Evolutionary conservation across 2,329 filamentous ascomycete species (phyloP), one percentile per base, ranked within the genome.

Genomic region (Verticillium longisporum): DNA sequence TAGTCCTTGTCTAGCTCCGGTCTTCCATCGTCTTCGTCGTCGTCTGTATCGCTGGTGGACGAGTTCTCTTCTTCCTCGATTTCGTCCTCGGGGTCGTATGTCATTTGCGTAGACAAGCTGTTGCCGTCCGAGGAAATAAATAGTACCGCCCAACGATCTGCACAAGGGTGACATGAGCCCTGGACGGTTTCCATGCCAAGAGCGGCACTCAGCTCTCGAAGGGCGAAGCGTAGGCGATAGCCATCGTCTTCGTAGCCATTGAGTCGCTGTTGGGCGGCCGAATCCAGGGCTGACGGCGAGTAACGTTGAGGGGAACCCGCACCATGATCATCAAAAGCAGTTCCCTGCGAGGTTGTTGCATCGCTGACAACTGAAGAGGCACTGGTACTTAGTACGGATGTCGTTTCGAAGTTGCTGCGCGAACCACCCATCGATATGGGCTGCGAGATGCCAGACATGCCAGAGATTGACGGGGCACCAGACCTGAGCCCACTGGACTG

Each of bases 81-180:
- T 41, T 89, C 84, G 55, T 88, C 83, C 63, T 89, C 85, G 1
- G 83, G 82, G 62, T 86, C 90, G 72, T 90, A 91, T 41, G 81
- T 86, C 88, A 92, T 90, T 55, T 88, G 83, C 3, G 87, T 83
- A 7, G 87, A 88, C 50, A 96, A 77, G 58, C 80, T 80, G 68
- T 85, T 87, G 36, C 91, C 90, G 71, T 92, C 87, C 1, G 85
- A 76, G 0, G 89, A 89, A 61, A 96, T 85, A 68, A 93, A 94
- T 9, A 96, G 77, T 6, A 95, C 88, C 4, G 89, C 84, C 92
- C 92, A 96, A 61, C 88, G 82, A 74, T 96, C 92, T 1, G 88
- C 88, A 64, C 90, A 94, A 9, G 91, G 91, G 68, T 95, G 90
- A 60, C 87, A 88, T 14, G 84, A 80, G 21, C 89, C 89, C 57